These are phyloP conservation scores for Logfia minima DNA, from an alignment of 129 eudicot species.

Conservation along the genomic window DNA sequence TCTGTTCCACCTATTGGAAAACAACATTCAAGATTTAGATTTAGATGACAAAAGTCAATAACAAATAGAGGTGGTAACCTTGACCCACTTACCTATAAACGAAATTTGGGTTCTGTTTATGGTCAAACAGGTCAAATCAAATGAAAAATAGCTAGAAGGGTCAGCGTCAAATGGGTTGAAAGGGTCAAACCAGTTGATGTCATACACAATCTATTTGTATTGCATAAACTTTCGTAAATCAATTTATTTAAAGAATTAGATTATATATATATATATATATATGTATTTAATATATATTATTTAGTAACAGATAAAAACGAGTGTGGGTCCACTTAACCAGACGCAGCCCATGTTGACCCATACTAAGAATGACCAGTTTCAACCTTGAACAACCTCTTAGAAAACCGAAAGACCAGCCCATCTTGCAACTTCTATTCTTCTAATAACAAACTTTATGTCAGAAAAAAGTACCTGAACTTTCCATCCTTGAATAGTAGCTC, in stretches of 20 bases:
- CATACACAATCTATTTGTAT: background rate
- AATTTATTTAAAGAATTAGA: background rate
- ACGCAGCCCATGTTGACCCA: background rate
- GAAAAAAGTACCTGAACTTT: constrained; percentile 53
- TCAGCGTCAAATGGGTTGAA: no score
- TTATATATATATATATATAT: no score
- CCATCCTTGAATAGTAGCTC: constrained; percentile 96
- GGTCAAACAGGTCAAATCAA: background rate
- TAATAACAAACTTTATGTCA: background rate
- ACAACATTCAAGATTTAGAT: background rate
- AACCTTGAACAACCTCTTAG: background rate
- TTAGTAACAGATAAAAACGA: background rate
- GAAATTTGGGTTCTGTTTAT: background rate
- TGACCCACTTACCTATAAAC: background rate
- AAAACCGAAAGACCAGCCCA: background rate
- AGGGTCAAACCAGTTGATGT: background rate
- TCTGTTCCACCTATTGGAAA: constrained; percentile 83
- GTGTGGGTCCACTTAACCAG: constrained; percentile 10
- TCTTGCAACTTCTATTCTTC: background rate
- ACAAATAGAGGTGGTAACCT: background rate
- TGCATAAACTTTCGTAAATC: background rate
- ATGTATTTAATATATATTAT: no score
- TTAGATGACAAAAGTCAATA: background rate
- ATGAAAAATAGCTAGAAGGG: no score
- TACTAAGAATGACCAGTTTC: background rate